phyloP scores from a whole-genome alignment of 305 asterid genomes.

The Coffea humblotiana region DNA sequence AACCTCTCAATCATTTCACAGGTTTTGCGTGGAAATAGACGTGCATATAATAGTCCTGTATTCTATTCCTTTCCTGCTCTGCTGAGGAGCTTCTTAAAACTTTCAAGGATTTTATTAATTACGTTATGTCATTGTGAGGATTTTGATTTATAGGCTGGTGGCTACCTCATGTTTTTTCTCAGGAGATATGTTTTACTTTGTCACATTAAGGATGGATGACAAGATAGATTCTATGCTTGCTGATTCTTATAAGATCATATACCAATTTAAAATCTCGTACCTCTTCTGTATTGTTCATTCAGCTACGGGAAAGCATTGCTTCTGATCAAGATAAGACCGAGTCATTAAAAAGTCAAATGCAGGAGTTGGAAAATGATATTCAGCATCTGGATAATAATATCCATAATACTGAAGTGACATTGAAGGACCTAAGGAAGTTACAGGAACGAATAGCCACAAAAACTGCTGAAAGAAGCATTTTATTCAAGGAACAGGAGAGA shows the following conservation, averaged over 20 bases:
- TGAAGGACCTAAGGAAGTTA: conserved; percentile 67
- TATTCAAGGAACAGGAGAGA: conserved; percentile 62
- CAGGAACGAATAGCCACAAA: conserved; percentile 65
- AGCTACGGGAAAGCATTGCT: conserved; percentile 83
- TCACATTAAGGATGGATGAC: conserved; percentile 13
- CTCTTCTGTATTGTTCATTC: conserved; percentile 20
- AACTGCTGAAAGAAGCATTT: conserved; percentile 88
- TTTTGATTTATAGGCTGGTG: background rate
- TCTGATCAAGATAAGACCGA: conserved; percentile 80
- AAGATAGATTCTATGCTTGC: background rate
- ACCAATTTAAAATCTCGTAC: conserved; percentile 1
- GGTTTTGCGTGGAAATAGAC: background rate
- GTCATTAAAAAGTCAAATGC: conserved; percentile 61
- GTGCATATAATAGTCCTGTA: background rate
- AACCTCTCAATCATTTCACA: background rate
- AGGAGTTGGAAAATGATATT: conserved; percentile 70
- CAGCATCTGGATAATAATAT: conserved; percentile 63
- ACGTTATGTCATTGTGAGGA: background rate
- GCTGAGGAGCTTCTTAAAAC: background rate
- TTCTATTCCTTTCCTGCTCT: background rate
- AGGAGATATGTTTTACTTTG: background rate
- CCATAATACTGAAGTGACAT: conserved; percentile 55
- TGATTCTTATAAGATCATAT: background rate
- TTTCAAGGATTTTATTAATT: background rate
- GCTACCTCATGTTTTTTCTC: background rate